Percentiles rank a stretch among this genome's conserved stretches.
These are phyloP conservation scores for Alternaria tenuissima DNA, from an alignment of 2,329 filamentous ascomycete genomes.

Conservation along the genomic window DNA sequence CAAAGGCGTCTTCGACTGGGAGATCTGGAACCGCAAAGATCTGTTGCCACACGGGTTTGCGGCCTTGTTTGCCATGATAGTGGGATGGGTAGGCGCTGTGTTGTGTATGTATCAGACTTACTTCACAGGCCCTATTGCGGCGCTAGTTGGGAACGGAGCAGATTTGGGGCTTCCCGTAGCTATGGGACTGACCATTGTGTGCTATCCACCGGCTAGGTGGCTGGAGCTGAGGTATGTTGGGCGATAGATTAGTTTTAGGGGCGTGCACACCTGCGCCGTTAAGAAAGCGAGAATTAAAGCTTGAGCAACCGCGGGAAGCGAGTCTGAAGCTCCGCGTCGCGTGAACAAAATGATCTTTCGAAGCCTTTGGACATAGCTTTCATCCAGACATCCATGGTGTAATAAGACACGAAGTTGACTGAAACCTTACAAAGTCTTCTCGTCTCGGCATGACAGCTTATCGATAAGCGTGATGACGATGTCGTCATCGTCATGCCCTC, in stretches of 20 bases:
- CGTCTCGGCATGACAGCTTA: not conserved
- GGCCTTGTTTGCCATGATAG: not conserved
- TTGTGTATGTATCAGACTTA: slow-evolving; percentile 13
- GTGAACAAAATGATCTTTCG: not conserved
- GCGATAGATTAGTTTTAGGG: slow-evolving; percentile 10
- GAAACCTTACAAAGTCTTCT: not conserved
- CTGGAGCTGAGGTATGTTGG: slow-evolving; percentile 53
- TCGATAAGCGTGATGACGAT: not conserved
- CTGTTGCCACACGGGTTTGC: slow-evolving; percentile 31
- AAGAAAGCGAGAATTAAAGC: not conserved
- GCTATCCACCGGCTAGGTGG: slow-evolving; percentile 63
- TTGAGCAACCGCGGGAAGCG: not conserved
- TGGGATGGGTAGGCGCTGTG: not conserved
- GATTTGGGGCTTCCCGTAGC: slow-evolving; percentile 64
- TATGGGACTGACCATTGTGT: slow-evolving; percentile 62
- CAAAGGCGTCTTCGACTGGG: slow-evolving; percentile 29
- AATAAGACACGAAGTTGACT: not conserved
- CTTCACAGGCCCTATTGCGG: slow-evolving; percentile 32
- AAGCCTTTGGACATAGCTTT: not conserved
- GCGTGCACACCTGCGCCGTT: not conserved
- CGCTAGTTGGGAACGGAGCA: slow-evolving; percentile 53
- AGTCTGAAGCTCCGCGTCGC: not conserved
- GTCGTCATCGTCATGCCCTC: not conserved
- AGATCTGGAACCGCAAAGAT: slow-evolving; percentile 33
- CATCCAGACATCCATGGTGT: not conserved